A percentile compares a stretch with the other conserved stretches of the same genome.
These are phyloP conservation scores for Hypoxylon sp. DNA, from an alignment of 2,329 filamentous ascomycete species.

Conservation along the genomic window DNA sequence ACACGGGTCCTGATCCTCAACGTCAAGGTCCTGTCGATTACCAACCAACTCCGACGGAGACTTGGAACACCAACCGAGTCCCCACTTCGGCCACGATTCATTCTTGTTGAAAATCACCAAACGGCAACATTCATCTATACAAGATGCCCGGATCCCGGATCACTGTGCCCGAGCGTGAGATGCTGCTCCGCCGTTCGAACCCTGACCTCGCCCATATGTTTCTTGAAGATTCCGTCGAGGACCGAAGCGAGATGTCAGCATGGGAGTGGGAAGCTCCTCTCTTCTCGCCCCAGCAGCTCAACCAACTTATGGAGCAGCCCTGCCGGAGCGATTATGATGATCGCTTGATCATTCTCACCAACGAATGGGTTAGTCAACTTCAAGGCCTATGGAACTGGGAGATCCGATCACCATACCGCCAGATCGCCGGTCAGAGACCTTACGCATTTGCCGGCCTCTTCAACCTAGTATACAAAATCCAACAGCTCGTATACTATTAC, in stretches of 20 bases:
- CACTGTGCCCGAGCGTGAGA: background rate
- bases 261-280: conserved; percentile 2
- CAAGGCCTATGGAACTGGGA: background rate
- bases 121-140: background rate
- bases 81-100: background rate
- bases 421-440: background rate
- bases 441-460: conserved; percentile 6
- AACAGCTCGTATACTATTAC: background rate
- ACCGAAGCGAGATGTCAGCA: background rate
- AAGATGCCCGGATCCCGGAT: background rate
- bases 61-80: background rate
- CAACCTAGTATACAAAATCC: background rate
- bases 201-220: background rate
- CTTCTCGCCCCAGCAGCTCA: background rate
- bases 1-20: background rate
- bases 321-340: background rate
- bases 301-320: background rate
- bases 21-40: background rate
- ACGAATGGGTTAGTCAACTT: conserved; percentile 17
- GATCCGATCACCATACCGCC: background rate
- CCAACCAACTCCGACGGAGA: background rate
- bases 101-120: too few relatives aligned
- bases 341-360: conserved; percentile 2
- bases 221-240: background rate
- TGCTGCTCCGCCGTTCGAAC: background rate